Conservation (phyloP, 2,329 filamentous ascomycete genomes). For the Aureobasidium melanogenum region DNA sequence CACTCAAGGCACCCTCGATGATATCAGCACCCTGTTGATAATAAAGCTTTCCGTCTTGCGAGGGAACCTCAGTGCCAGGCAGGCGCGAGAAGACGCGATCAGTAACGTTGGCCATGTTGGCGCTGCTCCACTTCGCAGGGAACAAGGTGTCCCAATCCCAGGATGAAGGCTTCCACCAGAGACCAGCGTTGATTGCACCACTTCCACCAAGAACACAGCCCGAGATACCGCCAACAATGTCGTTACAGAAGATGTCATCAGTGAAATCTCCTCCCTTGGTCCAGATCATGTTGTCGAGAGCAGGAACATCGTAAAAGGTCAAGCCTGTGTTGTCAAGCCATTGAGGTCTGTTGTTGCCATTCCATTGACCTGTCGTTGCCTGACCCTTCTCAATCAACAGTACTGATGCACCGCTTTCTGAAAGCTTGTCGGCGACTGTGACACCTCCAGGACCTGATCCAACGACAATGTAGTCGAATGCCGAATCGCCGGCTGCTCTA, state of each 20-base stretch:
- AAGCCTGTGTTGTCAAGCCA: slow-evolving; percentile 4
- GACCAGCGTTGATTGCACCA: slow-evolving; percentile 46
- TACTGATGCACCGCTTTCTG: slow-evolving; percentile 2
- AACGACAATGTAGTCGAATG: slow-evolving; percentile 11
- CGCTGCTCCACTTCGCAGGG: slow-evolving; percentile 43
- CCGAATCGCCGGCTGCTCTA: neutral
- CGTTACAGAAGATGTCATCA: slow-evolving; percentile 7
- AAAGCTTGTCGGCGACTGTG: slow-evolving; percentile 10
- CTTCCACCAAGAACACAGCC: slow-evolving; percentile 46
- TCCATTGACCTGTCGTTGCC: slow-evolving; percentile 4
- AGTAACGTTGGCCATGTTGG: slow-evolving; percentile 39
- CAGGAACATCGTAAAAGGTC: slow-evolving; percentile 10
- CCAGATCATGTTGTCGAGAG: slow-evolving; percentile 8
- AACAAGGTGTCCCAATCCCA: slow-evolving; percentile 45
- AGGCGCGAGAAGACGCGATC: slow-evolving; percentile 36
- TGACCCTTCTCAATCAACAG: slow-evolving; percentile 6
- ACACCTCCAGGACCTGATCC: slow-evolving; percentile 7
- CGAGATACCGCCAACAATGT: slow-evolving; percentile 7
- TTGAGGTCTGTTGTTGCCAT: neutral
- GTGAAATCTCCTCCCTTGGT: slow-evolving; percentile 8
- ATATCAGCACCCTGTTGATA: slow-evolving; percentile 7
- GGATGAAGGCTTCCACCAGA: slow-evolving; percentile 46
- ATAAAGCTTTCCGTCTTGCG: slow-evolving; percentile 21
- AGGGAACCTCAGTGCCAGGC: slow-evolving; percentile 30
- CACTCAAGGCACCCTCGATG: slow-evolving; percentile 39